These are phyloP conservation scores for Fusarium ramigenum DNA, from an alignment of 2,329 filamentous ascomycete genomes.

Conservation along the genomic window DNA sequence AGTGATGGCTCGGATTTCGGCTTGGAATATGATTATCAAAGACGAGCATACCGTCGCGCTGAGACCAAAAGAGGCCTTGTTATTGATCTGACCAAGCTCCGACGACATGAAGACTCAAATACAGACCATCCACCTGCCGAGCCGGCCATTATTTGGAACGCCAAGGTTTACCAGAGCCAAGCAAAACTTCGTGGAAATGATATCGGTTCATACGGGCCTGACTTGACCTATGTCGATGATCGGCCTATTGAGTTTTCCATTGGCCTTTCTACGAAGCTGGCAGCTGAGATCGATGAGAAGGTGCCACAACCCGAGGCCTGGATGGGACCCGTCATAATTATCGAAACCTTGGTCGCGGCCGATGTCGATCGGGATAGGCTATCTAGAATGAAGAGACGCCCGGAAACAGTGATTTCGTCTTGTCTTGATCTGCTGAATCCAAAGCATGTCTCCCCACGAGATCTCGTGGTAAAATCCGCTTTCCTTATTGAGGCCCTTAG, in stretches of 20 bases:
- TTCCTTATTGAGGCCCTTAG: neutral
- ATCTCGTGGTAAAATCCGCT: neutral
- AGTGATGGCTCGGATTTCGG: no score
- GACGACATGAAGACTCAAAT: neutral
- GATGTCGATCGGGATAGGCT: neutral
- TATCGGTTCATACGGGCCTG: neutral
- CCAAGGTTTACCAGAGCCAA: neutral
- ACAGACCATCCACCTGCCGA: neutral
- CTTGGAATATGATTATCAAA: no score
- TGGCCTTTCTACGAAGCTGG: neutral
- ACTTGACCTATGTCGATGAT: neutral
- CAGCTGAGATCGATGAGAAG: neutral
- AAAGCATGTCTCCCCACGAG: neutral
- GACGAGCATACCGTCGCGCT: rapidly evolving
- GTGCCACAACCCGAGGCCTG: neutral
- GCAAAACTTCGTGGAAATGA: rapidly evolving
- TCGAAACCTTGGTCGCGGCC: neutral
- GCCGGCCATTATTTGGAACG: neutral
- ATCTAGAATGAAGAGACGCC: rapidly evolving
- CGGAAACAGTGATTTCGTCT: neutral
- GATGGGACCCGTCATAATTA: neutral
- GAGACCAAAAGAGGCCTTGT: neutral
- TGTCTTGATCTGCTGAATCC: neutral
- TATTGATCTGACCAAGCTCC: neutral
- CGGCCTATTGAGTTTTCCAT: neutral